Evolutionary conservation across 495 filamentous ascomycete species (phyloP).

Genomic region (Podospora pseudopauciseta): DNA sequence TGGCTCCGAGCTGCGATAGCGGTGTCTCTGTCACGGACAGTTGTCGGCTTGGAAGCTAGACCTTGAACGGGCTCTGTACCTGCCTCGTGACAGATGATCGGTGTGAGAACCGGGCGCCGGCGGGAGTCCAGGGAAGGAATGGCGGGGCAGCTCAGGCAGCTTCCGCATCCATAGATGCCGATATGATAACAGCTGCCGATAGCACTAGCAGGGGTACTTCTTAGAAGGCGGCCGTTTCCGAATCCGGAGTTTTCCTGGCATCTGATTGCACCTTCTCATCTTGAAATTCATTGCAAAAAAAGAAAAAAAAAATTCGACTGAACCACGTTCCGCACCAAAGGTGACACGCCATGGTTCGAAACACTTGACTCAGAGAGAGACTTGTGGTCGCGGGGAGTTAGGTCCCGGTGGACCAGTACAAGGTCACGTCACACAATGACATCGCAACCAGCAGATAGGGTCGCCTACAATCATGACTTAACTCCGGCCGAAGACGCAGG

Average conservation of each 20-base stretch:
- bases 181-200: constrained; percentile 9
- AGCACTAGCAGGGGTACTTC: neutral
- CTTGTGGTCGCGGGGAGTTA: neutral
- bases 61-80: constrained; percentile 9
- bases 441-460: neutral
- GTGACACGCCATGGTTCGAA: neutral
- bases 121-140: neutral
- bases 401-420: neutral
- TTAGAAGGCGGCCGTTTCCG: constrained; percentile 1
- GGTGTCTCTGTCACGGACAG: neutral
- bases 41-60: neutral
- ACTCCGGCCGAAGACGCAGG: neutral
- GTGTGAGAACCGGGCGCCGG: constrained; percentile 10
- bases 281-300: neutral
- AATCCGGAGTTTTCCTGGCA: neutral
- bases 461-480: constrained; percentile 9
- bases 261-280: neutral
- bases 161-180: neutral
- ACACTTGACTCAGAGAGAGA: neutral
- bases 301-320: too few species aligned
- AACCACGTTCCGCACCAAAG: too few species aligned
- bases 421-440: neutral
- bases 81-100: constrained; percentile 18
- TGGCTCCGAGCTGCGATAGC: neutral
- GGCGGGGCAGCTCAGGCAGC: constrained; percentile 8